Conservation (phyloP, 768 basidiomycete genomes). For the Phanerodontia chrysosporium region DNA sequence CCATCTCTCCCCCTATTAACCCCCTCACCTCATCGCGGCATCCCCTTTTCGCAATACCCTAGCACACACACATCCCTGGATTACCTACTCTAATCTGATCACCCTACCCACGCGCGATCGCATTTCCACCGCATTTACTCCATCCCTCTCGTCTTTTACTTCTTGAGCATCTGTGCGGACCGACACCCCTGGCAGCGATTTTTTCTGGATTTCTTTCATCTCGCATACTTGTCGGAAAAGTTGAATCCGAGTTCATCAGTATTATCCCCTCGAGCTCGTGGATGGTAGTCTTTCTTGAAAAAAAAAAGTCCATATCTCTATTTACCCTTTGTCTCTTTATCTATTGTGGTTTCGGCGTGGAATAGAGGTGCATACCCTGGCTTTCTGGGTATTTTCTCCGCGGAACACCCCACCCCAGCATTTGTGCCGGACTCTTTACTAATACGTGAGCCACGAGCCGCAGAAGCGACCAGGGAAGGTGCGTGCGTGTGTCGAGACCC, state of each 20-base stretch:
- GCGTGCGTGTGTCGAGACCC: neutral
- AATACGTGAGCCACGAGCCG: too few species aligned
- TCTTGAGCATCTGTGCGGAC: neutral
- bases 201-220: neutral
- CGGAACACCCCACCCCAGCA: too few species aligned
- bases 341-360: neutral
- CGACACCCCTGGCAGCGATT: neutral
- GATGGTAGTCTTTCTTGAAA: neutral
- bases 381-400: neutral
- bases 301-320: neutral
- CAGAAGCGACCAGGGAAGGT: neutral
- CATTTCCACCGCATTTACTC: neutral
- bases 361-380: neutral
- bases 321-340: neutral
- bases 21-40: neutral
- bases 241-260: neutral
- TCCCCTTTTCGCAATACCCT: neutral
- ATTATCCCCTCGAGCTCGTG: neutral
- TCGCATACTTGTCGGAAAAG: neutral
- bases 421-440: too few species aligned
- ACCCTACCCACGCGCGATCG: neutral
- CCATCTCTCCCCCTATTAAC: neutral
- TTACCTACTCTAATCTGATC: neutral
- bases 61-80: neutral
- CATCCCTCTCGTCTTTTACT: neutral